Base-by-base conservation (phyloP, 2,329 filamentous ascomycete genomes). In the Pyricularia pennisetigena region DNA sequence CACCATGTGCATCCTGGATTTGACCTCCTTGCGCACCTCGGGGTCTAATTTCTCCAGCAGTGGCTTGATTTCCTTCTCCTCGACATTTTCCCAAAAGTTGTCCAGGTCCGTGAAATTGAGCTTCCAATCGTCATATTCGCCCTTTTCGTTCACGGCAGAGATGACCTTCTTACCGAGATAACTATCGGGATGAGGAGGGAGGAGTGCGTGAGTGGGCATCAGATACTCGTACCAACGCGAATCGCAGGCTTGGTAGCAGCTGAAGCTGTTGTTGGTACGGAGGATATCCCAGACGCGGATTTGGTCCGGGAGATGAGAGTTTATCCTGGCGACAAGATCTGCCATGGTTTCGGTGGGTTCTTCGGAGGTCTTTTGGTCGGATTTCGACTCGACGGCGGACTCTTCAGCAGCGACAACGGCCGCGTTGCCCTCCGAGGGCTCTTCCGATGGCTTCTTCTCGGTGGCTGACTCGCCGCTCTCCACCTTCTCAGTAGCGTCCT, bases 221-320 rank as follows among this genome's bases (percentile, higher is more conserved):
- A 99, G 83, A 76, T 99, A 99, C 80, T 99, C 95, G 79, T 99
- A 99, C 84, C 94, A 96, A 72, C 95, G 86, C 29, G 93, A 97
- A 79, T 99, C 95, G 79, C 94, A 97, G 68, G 92, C 86, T 76
- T 97, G 91, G 79, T 99, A 99, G 79, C 92, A 94, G 78, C 92
- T 97, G 82, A 98, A 99, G 72, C 88, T 88, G 72, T 94, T 94
- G 76, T 90, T 94, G 0, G 94, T 96, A 67, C 93, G 85, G 78
- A 96, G 88, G 70, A 97, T 93, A 3, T 93, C 95, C 95, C 95
- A 99, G 2, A 99, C 86, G 67, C 95, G 88, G 71, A 99, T 99
- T 80, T 99, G 95, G 4, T 90, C 85, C 2, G 90, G 91, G 59
- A 99, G 83, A 68, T 91, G 82, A 49, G 88, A 85, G 79, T 99